These are phyloP conservation scores for Trichoderma sp. DNA, from an alignment of 2,329 filamentous ascomycete genomes.

Conservation along the genomic window DNA sequence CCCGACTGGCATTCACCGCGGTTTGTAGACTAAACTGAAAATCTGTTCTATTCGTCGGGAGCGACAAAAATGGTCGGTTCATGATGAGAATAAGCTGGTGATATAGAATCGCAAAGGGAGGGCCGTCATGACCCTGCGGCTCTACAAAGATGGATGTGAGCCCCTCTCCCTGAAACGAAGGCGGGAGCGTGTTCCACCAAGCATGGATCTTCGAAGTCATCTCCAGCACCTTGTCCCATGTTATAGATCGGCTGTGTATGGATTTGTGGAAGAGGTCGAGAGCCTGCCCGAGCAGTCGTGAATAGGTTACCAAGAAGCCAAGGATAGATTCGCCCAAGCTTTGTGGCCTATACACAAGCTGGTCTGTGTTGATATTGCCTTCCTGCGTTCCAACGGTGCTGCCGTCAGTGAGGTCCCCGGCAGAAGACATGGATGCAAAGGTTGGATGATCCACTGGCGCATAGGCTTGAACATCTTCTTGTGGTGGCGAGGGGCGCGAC, in stretches of 20 bases:
- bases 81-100: conserved; percentile 24
- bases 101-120: conserved; percentile 24
- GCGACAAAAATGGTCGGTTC: conserved; percentile 21
- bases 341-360: conserved; percentile 16
- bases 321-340: conserved; percentile 21
- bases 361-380: conserved; percentile 8
- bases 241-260: conserved; percentile 25
- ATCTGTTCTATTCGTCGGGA: conserved; percentile 21
- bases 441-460: conserved; percentile 21
- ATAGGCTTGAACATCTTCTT: conserved; percentile 9
- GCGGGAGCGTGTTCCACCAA: conserved; percentile 25
- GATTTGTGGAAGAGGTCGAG: conserved; percentile 26
- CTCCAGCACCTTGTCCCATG: conserved; percentile 24
- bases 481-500: not conserved
- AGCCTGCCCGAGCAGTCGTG: conserved; percentile 23
- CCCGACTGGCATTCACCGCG: conserved; percentile 17
- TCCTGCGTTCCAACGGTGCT: conserved; percentile 19
- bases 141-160: conserved; percentile 23
- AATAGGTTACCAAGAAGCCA: conserved; percentile 21
- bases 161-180: conserved; percentile 12
- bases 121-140: conserved; percentile 16
- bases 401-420: conserved; percentile 18
- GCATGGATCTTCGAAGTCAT: conserved; percentile 26
- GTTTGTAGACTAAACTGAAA: conserved; percentile 22
- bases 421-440: conserved; percentile 14